Evolutionary conservation across 1,284 basidiomycete species (phyloP), one percentile per base, ranked within the genome.

Genomic region (Ceratobasidium sp.): DNA sequence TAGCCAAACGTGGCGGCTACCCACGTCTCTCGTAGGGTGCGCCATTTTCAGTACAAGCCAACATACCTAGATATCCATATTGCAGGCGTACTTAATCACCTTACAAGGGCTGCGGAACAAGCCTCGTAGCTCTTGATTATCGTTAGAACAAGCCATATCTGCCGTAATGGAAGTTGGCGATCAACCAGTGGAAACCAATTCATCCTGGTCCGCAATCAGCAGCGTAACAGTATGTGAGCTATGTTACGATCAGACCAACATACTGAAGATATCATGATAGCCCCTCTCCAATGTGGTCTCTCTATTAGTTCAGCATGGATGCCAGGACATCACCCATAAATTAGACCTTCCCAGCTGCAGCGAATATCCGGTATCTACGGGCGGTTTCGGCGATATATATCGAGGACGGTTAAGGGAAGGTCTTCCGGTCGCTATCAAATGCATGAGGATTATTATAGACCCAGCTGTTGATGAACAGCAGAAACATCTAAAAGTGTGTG

Each of bases 321-420:
- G 67, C 38, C 67, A 26, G 40, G 54, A 69, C n/a, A 23, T 69
- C 12, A 69, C 67, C 28, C 52, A 69, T 13, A 38, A 26, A 15
- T n/a, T 69, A 20, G 52, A 56, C 38, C 2, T 20, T 23, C 12
- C 52, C 3, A 56, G 38, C 38, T 69, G 50, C 13, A 56, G 67
- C 26, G 50, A 44, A 17, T 56, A 69, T 23, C 67, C 67, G 10
- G 44, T 56, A 23, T 33, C 38, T 42, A 54, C n/a, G 12, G 50
- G 50, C 7, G 67, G 67, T 3, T 69, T 69, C 44, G 67, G 67
- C 6, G 67, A 69, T 23, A 56, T 69, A 56, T 69, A 69, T 52
- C 28, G 40, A 10, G 67, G 67, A 4, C 26, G 57, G 12, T 38
- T 69, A 23, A 44, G n/a, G 2, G 26, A 33, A 6, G 67, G 67